Evolutionary conservation across 148 eudicot species (phyloP).

Genomic region (Camellia sinensis): DNA sequence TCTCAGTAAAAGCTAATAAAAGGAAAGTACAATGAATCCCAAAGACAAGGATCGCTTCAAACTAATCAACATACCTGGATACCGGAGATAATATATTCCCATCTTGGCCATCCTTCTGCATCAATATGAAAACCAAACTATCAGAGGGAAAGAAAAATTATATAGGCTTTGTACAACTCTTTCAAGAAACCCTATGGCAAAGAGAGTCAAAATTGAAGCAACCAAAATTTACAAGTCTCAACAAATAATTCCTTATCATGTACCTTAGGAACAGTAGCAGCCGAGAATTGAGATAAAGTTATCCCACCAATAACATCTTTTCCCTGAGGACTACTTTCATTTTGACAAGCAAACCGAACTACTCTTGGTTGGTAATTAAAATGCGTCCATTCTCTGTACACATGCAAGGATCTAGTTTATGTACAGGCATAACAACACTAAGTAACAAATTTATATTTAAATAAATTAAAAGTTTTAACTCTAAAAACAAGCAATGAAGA

Average conservation of each 20-base stretch:
- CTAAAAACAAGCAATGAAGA: not conserved
- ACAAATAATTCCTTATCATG: conserved; percentile 17
- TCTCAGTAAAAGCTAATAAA: not conserved
- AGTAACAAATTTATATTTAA: not conserved
- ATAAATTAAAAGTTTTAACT: not conserved
- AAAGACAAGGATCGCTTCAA: not conserved
- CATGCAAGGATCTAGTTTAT: not conserved
- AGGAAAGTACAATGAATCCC: not conserved
- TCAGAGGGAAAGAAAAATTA: not conserved
- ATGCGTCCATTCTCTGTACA: conserved; percentile 71
- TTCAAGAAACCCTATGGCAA: not conserved
- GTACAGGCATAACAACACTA: not conserved
- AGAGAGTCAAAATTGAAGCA: not conserved
- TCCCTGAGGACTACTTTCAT: conserved; percentile 28
- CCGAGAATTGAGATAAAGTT: conserved; percentile 66
- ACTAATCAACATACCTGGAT: conserved; percentile 24
- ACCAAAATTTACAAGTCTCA: not conserved
- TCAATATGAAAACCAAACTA: conserved; percentile 14
- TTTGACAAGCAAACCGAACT: conserved; percentile 57
- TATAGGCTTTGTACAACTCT: not conserved
- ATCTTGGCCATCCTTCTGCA: conserved; percentile 23
- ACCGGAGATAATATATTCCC: conserved; percentile 19
- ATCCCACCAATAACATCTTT: conserved; percentile 37
- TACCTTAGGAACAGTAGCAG: conserved; percentile 76
- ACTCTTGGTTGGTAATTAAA: conserved; percentile 57